Base-by-base conservation (phyloP, 2,329 filamentous ascomycete genomes). In the Pestalotiopsis sp. region DNA sequence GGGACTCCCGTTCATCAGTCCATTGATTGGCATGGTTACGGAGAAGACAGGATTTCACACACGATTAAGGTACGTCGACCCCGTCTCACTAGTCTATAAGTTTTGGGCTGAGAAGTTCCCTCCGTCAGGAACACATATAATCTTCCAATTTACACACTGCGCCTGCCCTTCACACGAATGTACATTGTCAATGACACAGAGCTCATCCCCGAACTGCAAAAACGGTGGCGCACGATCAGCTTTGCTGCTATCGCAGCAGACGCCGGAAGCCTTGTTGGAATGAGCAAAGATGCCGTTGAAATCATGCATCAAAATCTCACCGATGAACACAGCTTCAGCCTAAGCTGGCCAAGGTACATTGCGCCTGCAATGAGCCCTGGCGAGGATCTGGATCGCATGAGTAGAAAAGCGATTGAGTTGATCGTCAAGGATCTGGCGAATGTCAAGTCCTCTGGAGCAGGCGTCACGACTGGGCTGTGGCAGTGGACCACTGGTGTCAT, bases 71-170 rank as follows among this genome's bases (percentile, higher is more conserved):
- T 72, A 17, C 27, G 14, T 40, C 56, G 5, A 25, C 25, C 58
- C 45, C n/a, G 31, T 71, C 72, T 52, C 67, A 57, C 6, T 20
- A 6, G n/a, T 36, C 59, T 12, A 11, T 38, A 13, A 40, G 13
- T 4, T 4, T 38, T 17, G 2, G 4, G 17, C 25, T 40, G 17
- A 31, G 17, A 3, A 31, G 27, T 36, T 27, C 12, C 25, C 12
- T 61, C 31, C 17, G 0, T 7, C 31, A 61, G 59, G 59, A 36
- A 61, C 27, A 14, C 9, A 38, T 61, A 61, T 61, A 14, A 27
- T 4, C 72, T 75, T 0, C 74, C 75, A 20, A 75, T 77, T 13
- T 77, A 77, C 38, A 77, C 74, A 2, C 71, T 76, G 1, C 72
- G 74, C 2, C 20, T 77, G 25, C 75, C 74, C 2, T 73, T 73